These are phyloP conservation scores for Eragrostis nindensis DNA, from an alignment of 176 grass and related monocot genomes.

Conservation along the genomic window DNA sequence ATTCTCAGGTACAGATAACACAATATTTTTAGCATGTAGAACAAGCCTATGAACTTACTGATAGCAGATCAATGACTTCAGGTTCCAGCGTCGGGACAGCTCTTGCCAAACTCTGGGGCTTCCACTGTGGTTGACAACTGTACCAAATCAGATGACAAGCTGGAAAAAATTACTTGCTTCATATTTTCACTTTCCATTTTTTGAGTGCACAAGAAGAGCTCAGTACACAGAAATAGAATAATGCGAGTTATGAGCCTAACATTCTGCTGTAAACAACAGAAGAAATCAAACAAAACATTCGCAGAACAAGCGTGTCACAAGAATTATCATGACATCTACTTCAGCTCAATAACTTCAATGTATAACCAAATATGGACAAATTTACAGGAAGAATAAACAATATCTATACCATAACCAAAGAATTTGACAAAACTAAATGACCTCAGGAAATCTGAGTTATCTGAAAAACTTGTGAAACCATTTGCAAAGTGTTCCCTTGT, in stretches of 20 bases:
- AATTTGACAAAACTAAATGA: slow-evolving; percentile 35
- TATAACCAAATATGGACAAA: slow-evolving; percentile 41
- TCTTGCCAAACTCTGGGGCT: too few relatives aligned
- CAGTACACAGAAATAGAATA: neutral
- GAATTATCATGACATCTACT: slow-evolving; percentile 32
- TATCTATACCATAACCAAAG: slow-evolving; percentile 24
- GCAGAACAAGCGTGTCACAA: neutral
- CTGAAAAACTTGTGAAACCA: slow-evolving; percentile 29
- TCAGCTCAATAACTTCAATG: slow-evolving; percentile 9
- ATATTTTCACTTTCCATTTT: neutral
- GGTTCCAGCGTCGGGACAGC: too few relatives aligned
- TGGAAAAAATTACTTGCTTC: neutral
- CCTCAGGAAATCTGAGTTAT: slow-evolving; percentile 12
- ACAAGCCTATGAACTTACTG: too few relatives aligned
- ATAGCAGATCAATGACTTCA: too few relatives aligned
- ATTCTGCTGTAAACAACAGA: neutral
- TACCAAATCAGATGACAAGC: neutral
- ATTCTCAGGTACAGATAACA: too few relatives aligned
- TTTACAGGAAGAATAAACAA: slow-evolving; percentile 55
- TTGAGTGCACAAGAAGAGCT: neutral
- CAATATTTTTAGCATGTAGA: too few relatives aligned
- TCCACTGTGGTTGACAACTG: neutral
- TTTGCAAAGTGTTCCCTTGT: slow-evolving; percentile 23
- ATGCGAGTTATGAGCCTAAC: neutral
- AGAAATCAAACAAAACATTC: neutral